These are phyloP conservation scores for Penicillium sp. DNA, from an alignment of 2,329 filamentous ascomycete species.

Conservation along the genomic window DNA sequence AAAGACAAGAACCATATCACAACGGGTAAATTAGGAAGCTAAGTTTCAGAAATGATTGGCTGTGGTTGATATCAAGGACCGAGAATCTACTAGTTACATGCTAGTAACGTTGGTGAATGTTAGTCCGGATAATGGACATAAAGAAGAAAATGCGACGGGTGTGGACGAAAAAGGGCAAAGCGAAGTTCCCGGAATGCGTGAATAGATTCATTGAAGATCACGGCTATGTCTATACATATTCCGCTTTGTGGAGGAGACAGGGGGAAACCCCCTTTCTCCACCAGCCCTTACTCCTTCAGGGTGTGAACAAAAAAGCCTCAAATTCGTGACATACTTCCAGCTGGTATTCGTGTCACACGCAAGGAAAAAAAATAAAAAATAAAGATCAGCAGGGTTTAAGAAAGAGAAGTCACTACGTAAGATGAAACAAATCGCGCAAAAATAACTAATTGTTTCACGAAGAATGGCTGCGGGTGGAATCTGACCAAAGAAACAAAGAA, in stretches of 20 bases:
- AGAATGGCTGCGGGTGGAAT: background rate
- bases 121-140: slow-evolving; percentile 14
- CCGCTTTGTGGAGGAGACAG: slow-evolving; percentile 14
- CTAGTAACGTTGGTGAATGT: slow-evolving; percentile 18
- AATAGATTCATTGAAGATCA: slow-evolving; percentile 8
- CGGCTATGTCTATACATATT: background rate
- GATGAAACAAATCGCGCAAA: slow-evolving; percentile 23
- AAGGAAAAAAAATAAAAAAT: background rate
- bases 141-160: slow-evolving; percentile 10
- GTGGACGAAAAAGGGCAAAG: slow-evolving; percentile 5
- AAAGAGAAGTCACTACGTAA: slow-evolving; percentile 8
- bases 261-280: slow-evolving; percentile 16
- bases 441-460: slow-evolving; percentile 8
- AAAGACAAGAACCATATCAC: slow-evolving; percentile 14
- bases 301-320: slow-evolving; percentile 11
- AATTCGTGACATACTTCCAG: slow-evolving; percentile 7
- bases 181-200: slow-evolving; percentile 2
- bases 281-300: slow-evolving; percentile 17
- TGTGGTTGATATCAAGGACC: slow-evolving; percentile 3
- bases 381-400: slow-evolving; percentile 16
- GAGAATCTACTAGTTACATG: slow-evolving; percentile 2
- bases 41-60: slow-evolving; percentile 18
- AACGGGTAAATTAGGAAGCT: slow-evolving; percentile 27
- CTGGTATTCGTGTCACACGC: slow-evolving; percentile 17
- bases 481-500: background rate